phyloP scores from a whole-genome alignment of 495 filamentous ascomycete genomes.

The Articulospora tetracladia region DNA sequence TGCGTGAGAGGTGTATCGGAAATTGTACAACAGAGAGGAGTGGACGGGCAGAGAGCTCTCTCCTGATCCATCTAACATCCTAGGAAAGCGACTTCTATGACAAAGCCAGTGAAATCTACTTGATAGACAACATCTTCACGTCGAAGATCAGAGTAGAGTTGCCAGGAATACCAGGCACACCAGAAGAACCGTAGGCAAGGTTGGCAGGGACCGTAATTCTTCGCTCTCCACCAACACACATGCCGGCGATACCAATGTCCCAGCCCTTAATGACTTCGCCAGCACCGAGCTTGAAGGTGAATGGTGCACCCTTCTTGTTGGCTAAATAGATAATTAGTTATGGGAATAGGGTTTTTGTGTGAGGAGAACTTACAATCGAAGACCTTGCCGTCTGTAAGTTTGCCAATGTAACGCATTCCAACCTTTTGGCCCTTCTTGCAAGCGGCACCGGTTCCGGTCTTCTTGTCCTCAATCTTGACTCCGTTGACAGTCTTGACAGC shows the following conservation, averaged over 20 bases:
- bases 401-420: constrained; percentile 95
- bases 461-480: constrained; percentile 92
- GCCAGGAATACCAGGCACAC: constrained; percentile 72
- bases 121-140: constrained; percentile 75
- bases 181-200: constrained; percentile 82
- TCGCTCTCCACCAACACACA: constrained; percentile 90
- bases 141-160: constrained; percentile 94
- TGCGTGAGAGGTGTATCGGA: constrained; percentile 24
- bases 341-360: neutral
- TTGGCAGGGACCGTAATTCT: constrained; percentile 81
- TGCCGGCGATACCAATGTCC: constrained; percentile 91
- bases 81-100: neutral
- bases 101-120: constrained; percentile 30
- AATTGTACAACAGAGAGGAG: constrained; percentile 24
- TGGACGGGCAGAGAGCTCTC: constrained; percentile 14
- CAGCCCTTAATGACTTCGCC: constrained; percentile 98
- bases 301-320: constrained; percentile 97
- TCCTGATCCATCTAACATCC: constrained; percentile 16
- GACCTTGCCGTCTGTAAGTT: constrained; percentile 84
- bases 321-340: constrained; percentile 47
- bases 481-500: constrained; percentile 69
- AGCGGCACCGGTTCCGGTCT: constrained; percentile 73
- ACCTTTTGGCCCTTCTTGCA: constrained; percentile 85
- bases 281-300: constrained; percentile 87
- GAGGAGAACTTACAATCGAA: constrained; percentile 71